A percentile compares a stretch with the other conserved stretches of the same genome.
Conservation (phyloP, 2,329 filamentous ascomycete species). For the Pseudocercospora crystallina region DNA sequence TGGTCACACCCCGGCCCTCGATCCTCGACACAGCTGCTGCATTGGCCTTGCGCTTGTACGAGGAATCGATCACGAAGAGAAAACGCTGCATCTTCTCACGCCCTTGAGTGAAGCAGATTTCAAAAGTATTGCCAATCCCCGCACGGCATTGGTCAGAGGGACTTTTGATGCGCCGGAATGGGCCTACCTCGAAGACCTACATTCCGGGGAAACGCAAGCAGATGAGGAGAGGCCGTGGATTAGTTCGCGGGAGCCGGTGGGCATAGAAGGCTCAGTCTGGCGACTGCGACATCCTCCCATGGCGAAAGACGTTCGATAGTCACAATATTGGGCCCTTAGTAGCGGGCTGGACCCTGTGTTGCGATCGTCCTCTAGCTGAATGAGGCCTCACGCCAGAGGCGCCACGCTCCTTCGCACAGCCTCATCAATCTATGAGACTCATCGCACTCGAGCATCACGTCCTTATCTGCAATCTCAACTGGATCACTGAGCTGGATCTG, state of each 20-base stretch:
- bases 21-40: slow-evolving; percentile 59
- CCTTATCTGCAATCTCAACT: too few species aligned
- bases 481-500: too few species aligned
- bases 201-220: slow-evolving; percentile 28
- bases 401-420: too few species aligned
- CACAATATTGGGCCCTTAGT: neutral
- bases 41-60: slow-evolving; percentile 69
- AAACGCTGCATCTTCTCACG: slow-evolving; percentile 64
- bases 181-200: slow-evolving; percentile 67
- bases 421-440: too few species aligned
- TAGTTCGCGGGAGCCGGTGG: slow-evolving; percentile 25
- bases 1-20: slow-evolving; percentile 49
- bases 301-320: slow-evolving; percentile 12
- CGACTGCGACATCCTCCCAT: slow-evolving; percentile 34
- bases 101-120: slow-evolving; percentile 49
- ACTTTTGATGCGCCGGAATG: slow-evolving; percentile 68
- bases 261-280: slow-evolving; percentile 36
- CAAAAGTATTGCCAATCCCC: slow-evolving; percentile 21
- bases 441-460: too few species aligned
- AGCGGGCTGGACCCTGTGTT: too few species aligned
- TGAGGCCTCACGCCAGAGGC: too few species aligned
- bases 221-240: slow-evolving; percentile 31
- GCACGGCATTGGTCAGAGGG: slow-evolving; percentile 65
- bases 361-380: too few species aligned
- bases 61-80: slow-evolving; percentile 59